These are phyloP conservation scores for Acanthamoeba sp. DNA, from an alignment of 208 protist species.

Conservation along the genomic window DNA sequence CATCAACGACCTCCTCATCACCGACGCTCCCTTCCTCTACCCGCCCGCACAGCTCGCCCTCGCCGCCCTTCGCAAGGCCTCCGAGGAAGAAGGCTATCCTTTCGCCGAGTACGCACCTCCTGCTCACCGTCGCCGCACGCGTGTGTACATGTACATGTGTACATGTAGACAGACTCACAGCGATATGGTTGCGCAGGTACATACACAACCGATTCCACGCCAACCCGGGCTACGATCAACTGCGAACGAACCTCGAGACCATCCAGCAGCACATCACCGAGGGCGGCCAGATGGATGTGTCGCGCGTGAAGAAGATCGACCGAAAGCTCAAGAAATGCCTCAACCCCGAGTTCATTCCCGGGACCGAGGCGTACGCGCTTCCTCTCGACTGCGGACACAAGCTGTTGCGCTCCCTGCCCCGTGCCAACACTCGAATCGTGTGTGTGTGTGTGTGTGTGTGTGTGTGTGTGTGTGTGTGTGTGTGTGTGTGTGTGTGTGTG, in stretches of 20 bases:
- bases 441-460: neutral
- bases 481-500: no score
- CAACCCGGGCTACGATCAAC: neutral
- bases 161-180: neutral
- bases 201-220: neutral
- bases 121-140: neutral
- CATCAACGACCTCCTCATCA: slow-evolving; percentile 8
- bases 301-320: slow-evolving; percentile 33
- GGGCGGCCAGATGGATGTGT: neutral
- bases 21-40: slow-evolving; percentile 41
- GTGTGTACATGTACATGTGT: neutral
- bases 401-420: no score
- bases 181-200: neutral
- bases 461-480: no score
- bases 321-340: slow-evolving; percentile 22
- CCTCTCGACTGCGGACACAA: neutral
- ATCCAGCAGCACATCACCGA: slow-evolving; percentile 13
- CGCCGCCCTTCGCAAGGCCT: slow-evolving; percentile 2
- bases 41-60: slow-evolving; percentile 46
- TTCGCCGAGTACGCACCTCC: neutral
- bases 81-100: neutral
- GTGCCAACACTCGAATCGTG: no score
- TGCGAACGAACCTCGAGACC: neutral
- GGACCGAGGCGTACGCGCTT: neutral
- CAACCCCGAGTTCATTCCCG: neutral